Evolutionary conservation across 768 basidiomycete genomes (phyloP).

Genomic region (Kwoniella pini): DNA sequence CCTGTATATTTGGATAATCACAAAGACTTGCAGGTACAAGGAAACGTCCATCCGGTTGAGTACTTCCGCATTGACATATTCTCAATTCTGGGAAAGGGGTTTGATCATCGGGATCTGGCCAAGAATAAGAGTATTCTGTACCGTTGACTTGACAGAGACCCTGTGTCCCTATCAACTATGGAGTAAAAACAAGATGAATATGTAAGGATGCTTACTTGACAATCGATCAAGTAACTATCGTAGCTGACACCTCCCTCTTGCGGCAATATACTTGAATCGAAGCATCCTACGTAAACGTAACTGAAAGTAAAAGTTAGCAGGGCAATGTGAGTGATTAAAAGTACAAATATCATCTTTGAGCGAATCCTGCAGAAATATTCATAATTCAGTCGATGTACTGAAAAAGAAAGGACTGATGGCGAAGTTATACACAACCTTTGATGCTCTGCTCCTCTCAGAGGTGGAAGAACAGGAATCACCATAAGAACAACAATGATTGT

Average conservation of each 20-base stretch:
- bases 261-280: neutral
- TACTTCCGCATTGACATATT: conserved; percentile 4
- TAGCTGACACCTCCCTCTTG: neutral
- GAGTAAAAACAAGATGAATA: too few species aligned
- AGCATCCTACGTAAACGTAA: neutral
- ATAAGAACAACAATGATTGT: too few species aligned
- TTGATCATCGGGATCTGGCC: conserved; percentile 5
- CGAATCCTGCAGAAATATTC: too few species aligned
- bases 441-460: too few species aligned
- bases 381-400: too few species aligned
- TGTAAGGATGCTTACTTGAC: neutral
- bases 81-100: neutral
- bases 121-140: neutral
- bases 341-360: too few species aligned
- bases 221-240: conserved; percentile 2
- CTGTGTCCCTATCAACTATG: neutral
- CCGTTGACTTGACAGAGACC: neutral
- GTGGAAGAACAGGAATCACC: too few species aligned
- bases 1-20: conserved; percentile 3
- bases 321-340: too few species aligned
- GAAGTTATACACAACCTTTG: too few species aligned
- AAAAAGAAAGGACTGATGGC: too few species aligned
- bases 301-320: too few species aligned
- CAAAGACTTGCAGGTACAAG: neutral
- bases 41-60: neutral